These are phyloP conservation scores for Corchorus capsularis DNA, from an alignment of 345 rosid species.

Conservation along the genomic window DNA sequence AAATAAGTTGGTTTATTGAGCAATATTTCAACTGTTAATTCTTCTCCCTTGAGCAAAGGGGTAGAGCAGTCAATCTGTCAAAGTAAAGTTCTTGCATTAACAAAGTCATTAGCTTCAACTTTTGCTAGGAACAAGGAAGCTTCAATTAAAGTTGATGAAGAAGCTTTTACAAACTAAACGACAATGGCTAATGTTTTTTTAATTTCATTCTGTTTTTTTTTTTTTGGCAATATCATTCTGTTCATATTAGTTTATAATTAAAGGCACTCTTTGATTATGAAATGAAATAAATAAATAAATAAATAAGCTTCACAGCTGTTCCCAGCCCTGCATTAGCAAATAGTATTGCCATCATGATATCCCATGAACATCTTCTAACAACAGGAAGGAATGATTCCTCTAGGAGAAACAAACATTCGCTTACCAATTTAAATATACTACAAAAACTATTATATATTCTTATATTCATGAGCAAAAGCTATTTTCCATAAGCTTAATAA, in stretches of 20 bases:
- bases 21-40: background rate
- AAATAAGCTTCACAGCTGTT: conserved; percentile 4
- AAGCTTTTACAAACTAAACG: background rate
- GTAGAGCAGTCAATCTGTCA: background rate
- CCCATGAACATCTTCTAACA: background rate
- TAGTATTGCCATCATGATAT: conserved; percentile 3
- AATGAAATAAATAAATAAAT: background rate
- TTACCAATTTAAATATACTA: background rate
- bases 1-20: background rate
- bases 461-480: no score
- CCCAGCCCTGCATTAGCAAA: background rate
- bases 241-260: background rate
- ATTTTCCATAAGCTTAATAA: background rate
- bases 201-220: background rate
- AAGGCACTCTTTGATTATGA: background rate
- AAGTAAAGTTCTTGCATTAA: background rate
- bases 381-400: background rate
- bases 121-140: background rate
- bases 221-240: no score
- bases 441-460: background rate
- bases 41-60: background rate
- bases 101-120: background rate
- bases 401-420: background rate
- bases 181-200: background rate
- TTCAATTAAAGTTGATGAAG: background rate